A percentile compares a stretch with the other conserved stretches of the same genome.
Evolutionary conservation across 805 yeast genomes (phyloP).

Genomic region (Saccharomyces paradoxus): DNA sequence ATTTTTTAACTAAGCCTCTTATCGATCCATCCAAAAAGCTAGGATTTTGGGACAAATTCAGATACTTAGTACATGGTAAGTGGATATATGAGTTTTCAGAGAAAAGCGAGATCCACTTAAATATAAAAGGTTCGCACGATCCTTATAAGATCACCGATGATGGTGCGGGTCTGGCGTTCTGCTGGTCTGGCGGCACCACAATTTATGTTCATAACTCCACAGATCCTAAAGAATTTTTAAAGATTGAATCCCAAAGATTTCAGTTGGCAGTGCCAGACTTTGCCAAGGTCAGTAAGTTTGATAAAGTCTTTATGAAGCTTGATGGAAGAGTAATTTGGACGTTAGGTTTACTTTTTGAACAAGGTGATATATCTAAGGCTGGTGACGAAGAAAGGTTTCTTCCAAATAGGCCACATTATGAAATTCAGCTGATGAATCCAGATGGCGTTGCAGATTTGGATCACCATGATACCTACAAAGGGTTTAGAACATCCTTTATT

Average conservation of each 20-base stretch:
- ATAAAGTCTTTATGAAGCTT: slow-evolving; percentile 51
- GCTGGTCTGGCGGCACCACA: slow-evolving; percentile 51
- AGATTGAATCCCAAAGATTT: slow-evolving; percentile 49
- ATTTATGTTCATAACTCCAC: slow-evolving; percentile 44
- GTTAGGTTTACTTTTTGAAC: slow-evolving; percentile 65
- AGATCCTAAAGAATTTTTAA: slow-evolving; percentile 42
- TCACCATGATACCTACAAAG: slow-evolving; percentile 52
- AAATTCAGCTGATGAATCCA: slow-evolving; percentile 54
- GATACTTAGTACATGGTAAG: slow-evolving; percentile 47
- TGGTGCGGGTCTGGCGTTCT: slow-evolving; percentile 56
- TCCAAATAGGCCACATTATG: slow-evolving; percentile 54
- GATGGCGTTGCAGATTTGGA: slow-evolving; percentile 32
- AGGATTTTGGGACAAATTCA: slow-evolving; percentile 67
- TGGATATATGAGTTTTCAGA: slow-evolving; percentile 40
- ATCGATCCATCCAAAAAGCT: slow-evolving; percentile 53
- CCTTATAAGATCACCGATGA: slow-evolving; percentile 53
- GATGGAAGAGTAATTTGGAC: slow-evolving; percentile 70
- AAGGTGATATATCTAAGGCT: slow-evolving; percentile 37
- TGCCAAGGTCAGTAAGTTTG: slow-evolving; percentile 24
- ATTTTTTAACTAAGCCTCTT: slow-evolving; percentile 61
- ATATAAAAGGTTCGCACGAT: slow-evolving; percentile 51
- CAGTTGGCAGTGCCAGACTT: slow-evolving; percentile 46
- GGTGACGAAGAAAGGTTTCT: slow-evolving; percentile 38
- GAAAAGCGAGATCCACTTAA: slow-evolving; percentile 46
- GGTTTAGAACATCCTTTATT: slow-evolving; percentile 55